Evolutionary conservation across 345 rosid species (phyloP), one percentile per base, ranked within the genome.

Genomic region (Acer yangbiense): DNA sequence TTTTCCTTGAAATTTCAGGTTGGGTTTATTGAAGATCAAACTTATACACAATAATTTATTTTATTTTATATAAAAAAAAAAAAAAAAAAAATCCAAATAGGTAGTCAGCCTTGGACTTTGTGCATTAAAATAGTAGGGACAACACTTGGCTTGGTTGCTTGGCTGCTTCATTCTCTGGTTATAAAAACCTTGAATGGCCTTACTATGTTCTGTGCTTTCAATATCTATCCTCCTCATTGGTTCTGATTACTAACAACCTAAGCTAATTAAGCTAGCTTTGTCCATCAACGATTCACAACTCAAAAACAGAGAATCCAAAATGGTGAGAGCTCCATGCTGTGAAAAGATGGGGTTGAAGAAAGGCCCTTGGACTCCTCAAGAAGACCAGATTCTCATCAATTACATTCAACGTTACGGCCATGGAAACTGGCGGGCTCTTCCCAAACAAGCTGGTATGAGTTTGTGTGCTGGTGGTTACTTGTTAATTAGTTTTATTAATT

Each of bases 261-360:
- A 50, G 16, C 55, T 35, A 50, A 13, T 43, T 35, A 35, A 50
- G n/a, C 58, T 16, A 54, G 58, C 20, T 16, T 16, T 54, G n/a
- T 54, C 55, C 55, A 50, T 50, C 55, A 13, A 21, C 6, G 4
- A 2, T 43, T 43, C 46, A 43, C 46, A 43, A 43, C 46, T 61
- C 32, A 23, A 9, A n/a, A 9, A 21, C 39, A 35, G 78, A 68
- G 65, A 68, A 64, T 82, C 62, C 39, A 57, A 63, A 65, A 91
- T 91, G 96, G 96, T 83, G 75, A 85, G 96, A 87, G 90, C 96
- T 83, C 96, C 96, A 52, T 91, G 96, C 77, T 91, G 95, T 70
- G 95, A 89, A 81, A 89, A 89, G 74, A 88, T 87, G 89, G 95
- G 93, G 65, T 69, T 91, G 84, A 91, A 86, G 91, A 90, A 86